Percentiles rank a stretch among this genome's conserved stretches.
Evolutionary conservation across 1,284 basidiomycete species (phyloP).

Genomic region (Flammula alnicola): DNA sequence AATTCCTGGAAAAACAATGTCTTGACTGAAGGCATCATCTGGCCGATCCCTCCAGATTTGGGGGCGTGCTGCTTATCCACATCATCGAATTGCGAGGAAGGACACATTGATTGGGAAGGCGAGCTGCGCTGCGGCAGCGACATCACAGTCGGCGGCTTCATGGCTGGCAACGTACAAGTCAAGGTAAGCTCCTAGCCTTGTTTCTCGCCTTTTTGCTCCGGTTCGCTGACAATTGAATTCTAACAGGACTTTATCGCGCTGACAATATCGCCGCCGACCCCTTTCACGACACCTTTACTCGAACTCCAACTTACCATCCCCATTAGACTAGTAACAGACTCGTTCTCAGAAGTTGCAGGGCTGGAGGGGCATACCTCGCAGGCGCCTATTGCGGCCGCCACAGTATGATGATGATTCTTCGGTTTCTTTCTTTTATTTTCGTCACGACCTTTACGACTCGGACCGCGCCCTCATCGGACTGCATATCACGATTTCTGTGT

Average conservation of each 20-base stretch:
- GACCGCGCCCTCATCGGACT: too few relatives aligned
- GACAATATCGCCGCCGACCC: constrained; percentile 35
- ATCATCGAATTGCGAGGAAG: constrained; percentile 19
- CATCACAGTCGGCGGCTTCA: constrained; percentile 44
- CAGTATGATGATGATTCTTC: background rate
- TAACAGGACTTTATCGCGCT: constrained; percentile 60
- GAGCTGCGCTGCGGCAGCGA: constrained; percentile 38
- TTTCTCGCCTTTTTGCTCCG: constrained; percentile 8
- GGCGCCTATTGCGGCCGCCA: background rate
- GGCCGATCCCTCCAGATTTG: constrained; percentile 41
- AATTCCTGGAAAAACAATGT: constrained; percentile 38
- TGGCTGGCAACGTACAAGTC: constrained; percentile 41
- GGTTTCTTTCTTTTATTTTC: too few relatives aligned
- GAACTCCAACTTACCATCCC: constrained; percentile 48
- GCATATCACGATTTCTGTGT: too few relatives aligned
- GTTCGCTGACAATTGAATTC: constrained; percentile 12
- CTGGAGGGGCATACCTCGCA: constrained; percentile 13
- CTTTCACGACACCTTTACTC: constrained; percentile 35
- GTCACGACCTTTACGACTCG: too few relatives aligned
- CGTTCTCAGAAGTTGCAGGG: constrained; percentile 41
- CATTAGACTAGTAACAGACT: constrained; percentile 55
- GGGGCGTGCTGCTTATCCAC: constrained; percentile 23
- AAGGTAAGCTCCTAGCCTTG: constrained; percentile 45
- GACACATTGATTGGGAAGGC: constrained; percentile 53
- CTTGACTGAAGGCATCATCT: constrained; percentile 45